These are phyloP conservation scores for Coemansia sp. DNA, from an alignment of 192 early-diverging fungal species.

Conservation along the genomic window DNA sequence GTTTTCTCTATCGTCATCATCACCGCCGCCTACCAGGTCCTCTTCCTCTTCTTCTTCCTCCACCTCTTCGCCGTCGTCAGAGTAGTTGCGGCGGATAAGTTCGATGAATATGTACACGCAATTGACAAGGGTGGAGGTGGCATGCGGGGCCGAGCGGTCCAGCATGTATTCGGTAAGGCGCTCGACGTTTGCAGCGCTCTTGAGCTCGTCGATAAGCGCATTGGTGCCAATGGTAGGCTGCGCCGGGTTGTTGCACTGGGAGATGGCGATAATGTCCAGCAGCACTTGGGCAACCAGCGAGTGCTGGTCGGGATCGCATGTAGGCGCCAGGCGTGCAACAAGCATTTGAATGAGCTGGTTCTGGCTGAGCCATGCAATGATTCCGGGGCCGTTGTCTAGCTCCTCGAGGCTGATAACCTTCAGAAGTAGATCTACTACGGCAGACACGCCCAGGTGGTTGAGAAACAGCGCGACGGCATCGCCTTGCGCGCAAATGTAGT, in stretches of 20 bases:
- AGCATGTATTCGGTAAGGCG: conserved; percentile 91
- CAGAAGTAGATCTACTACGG: conserved; percentile 89
- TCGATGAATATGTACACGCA: conserved; percentile 97
- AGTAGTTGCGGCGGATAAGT: conserved; percentile 95
- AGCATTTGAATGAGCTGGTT: conserved; percentile 77
- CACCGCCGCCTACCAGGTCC: too few species aligned
- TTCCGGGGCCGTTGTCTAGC: conserved; percentile 78
- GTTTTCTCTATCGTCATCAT: background rate
- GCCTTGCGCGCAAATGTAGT: conserved; percentile 79
- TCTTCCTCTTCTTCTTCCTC: conserved; percentile 8
- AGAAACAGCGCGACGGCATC: conserved; percentile 79
- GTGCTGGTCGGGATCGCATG: conserved; percentile 78
- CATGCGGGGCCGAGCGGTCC: conserved; percentile 67
- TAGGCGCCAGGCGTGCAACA: conserved; percentile 79
- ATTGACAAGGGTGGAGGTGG: conserved; percentile 88
- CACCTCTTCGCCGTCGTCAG: conserved; percentile 19
- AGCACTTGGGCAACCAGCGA: conserved; percentile 81
- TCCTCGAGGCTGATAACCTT: conserved; percentile 94
- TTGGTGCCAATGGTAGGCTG: conserved; percentile 70
- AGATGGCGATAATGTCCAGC: conserved; percentile 82
- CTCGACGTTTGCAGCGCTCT: conserved; percentile 76
- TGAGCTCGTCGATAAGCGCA: conserved; percentile 66
- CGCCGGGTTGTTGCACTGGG: conserved; percentile 67
- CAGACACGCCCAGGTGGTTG: conserved; percentile 81
- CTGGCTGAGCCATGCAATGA: conserved; percentile 90